Conservation (phyloP, 768 basidiomycete species). For the Agrocybe praecox region DNA sequence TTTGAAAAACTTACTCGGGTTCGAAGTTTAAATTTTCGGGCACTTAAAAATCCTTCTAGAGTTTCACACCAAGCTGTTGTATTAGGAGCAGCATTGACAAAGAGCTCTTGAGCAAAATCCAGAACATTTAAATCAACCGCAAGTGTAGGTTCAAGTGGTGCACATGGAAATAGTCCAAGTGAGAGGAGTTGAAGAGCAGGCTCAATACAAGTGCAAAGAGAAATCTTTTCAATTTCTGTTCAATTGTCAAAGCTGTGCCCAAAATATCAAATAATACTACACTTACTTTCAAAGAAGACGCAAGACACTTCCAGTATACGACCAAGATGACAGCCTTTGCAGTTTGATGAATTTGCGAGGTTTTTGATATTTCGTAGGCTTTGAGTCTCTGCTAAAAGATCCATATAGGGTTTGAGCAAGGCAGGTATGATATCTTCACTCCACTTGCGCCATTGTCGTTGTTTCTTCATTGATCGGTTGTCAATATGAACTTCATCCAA, state of each 20-base stretch:
- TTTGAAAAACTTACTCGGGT: background rate
- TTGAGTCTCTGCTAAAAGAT: background rate
- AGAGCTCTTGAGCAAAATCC: slow-evolving; percentile 16
- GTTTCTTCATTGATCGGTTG: background rate
- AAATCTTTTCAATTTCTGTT: background rate
- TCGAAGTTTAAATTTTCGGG: background rate
- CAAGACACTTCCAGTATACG: background rate
- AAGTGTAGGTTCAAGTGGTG: slow-evolving; percentile 22
- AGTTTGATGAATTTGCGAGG: background rate
- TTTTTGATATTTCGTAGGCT: background rate
- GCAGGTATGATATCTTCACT: background rate
- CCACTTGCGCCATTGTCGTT: background rate
- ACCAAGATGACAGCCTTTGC: background rate
- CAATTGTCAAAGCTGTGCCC: background rate
- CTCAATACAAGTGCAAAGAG: background rate
- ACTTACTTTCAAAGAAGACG: background rate
- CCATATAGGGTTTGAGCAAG: background rate
- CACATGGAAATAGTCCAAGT: slow-evolving; percentile 25
- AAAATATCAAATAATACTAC: too few relatives aligned
- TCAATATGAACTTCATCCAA: too few relatives aligned
- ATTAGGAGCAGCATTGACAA: slow-evolving; percentile 19
- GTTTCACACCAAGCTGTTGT: slow-evolving; percentile 17
- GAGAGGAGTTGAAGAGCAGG: slow-evolving; percentile 20
- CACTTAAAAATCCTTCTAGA: slow-evolving; percentile 10
- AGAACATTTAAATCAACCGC: slow-evolving; percentile 26